A percentile compares a stretch with the other conserved stretches of the same genome.
Conservation (phyloP, 139 green algal species). For the Picochlorum sp. region DNA sequence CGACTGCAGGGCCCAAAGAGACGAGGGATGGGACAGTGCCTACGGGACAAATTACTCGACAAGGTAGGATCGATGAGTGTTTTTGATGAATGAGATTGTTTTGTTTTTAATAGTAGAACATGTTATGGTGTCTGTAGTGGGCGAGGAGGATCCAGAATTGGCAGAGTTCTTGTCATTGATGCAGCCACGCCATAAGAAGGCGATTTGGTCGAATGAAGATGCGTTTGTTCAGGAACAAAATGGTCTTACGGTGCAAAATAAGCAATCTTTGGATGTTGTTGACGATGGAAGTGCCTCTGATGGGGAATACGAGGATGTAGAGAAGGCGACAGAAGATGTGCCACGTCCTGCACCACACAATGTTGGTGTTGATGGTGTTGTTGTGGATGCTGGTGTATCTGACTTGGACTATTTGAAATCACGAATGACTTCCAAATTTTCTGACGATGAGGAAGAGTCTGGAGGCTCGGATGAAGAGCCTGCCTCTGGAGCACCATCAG, state of each 20-base stretch:
- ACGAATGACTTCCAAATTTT: slow-evolving; percentile 47
- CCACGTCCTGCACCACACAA: background rate
- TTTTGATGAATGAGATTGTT: background rate
- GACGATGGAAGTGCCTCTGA: slow-evolving; percentile 20
- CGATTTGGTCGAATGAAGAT: slow-evolving; percentile 87
- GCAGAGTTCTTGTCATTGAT: slow-evolving; percentile 90
- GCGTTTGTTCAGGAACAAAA: slow-evolving; percentile 1
- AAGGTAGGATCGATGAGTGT: background rate
- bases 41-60: background rate
- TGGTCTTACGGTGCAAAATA: background rate
- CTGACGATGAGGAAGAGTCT: slow-evolving; percentile 31
- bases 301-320: slow-evolving; percentile 27
- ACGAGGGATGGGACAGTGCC: slow-evolving; percentile 14
- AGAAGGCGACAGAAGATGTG: slow-evolving; percentile 7
- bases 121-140: background rate
- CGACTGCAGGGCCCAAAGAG: background rate
- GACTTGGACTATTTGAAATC: slow-evolving; percentile 81
- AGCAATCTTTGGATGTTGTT: slow-evolving; percentile 1
- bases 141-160: slow-evolving; percentile 66
- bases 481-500: background rate
- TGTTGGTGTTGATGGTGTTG: slow-evolving; percentile 21
- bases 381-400: slow-evolving; percentile 47
- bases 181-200: slow-evolving; percentile 57
- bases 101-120: background rate
- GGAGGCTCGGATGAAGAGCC: slow-evolving; percentile 3